Evolutionary conservation across 345 rosid genomes (phyloP), one percentile per base, ranked within the genome.

Genomic region (Schrenkiella parvula): DNA sequence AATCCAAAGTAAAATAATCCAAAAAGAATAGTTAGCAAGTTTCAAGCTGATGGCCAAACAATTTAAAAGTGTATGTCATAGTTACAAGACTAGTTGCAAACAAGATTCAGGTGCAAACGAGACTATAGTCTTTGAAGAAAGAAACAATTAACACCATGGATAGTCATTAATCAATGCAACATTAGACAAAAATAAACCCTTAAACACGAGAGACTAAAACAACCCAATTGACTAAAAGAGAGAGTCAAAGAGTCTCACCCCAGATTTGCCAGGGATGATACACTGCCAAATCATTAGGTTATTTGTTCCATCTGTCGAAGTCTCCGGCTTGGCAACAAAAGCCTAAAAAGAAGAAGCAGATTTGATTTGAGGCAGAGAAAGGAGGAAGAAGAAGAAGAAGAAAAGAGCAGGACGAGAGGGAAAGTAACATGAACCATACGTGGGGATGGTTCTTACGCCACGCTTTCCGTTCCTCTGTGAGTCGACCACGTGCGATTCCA

Each of bases 401-500:
- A 25, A 41, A 15, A 38, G n/a, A 18, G 53, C 28, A 9, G 8
- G 35, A 7, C 14, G 12, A 26, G 10, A 15, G 1, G 31, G 15
- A 26, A 5, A 5, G 15, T 32, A 62, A 62, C 53, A 60, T 18
- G 25, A 50, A 23, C 55, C n/a, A 12, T 62, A 62, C 67, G 9
- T 62, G 67, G 14, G 67, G 67, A 28, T 62, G 67, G 38, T 62
- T 62, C 67, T 62, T 62, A 62, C 67, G 67, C 67, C 52, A 62
- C 21, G 67, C 67, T 62, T 62, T 62, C 25, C 67, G 8, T 48
- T 62, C 67, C 38, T 62, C 67, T 62, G 67, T 62, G 39, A 62
- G 67, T 43, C 67, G 37, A 42, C 67, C 67, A 26, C 67, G 67
- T 42, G 67, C 67, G 15, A 62, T 62, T 62, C 67, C 67, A 26